Evolutionary conservation across 176 grass and related monocot genomes (phyloP).

Genomic region (Raddia distichophylla): DNA sequence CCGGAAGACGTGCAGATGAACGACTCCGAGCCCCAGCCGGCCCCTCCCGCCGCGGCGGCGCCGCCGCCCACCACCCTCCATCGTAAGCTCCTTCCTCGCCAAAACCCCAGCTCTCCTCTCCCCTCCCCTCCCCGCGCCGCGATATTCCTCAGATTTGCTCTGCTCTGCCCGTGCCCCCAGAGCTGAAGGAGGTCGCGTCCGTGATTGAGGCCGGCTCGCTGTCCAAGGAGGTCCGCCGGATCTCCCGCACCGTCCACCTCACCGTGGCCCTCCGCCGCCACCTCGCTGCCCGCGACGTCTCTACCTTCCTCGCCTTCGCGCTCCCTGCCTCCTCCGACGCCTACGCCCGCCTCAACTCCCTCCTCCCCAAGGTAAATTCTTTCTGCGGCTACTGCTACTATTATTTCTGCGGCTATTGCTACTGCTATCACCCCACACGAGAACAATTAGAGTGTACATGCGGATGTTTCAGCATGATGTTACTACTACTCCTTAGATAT

Average conservation of each 20-base stretch:
- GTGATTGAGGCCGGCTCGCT: too few species aligned
- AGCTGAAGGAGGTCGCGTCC: too few species aligned
- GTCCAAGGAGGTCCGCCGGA: too few species aligned
- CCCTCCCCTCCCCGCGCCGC: not conserved
- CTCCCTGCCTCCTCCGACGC: constrained; percentile 61
- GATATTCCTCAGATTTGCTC: too few species aligned
- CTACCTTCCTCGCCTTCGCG: constrained; percentile 60
- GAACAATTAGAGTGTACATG: not conserved
- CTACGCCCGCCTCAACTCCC: constrained; percentile 60
- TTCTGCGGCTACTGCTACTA: not conserved
- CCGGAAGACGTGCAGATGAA: constrained; percentile 32
- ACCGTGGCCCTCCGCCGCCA: constrained; percentile 54
- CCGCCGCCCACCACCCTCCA: constrained; percentile 36
- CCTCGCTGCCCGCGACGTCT: constrained; percentile 49
- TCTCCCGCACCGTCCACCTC: too few species aligned
- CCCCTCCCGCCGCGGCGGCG: not conserved
- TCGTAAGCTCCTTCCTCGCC: constrained; percentile 21
- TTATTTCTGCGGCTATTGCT: not conserved
- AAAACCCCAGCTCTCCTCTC: constrained; percentile 16
- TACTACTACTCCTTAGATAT: not conserved
- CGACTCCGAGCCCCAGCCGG: constrained; percentile 4
- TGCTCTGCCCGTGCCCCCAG: too few species aligned
- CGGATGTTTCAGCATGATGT: not conserved
- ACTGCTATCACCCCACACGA: not conserved
- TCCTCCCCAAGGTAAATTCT: constrained; percentile 54